These are phyloP conservation scores for Baorangia bicolor DNA, from an alignment of 768 basidiomycete genomes.

Conservation along the genomic window DNA sequence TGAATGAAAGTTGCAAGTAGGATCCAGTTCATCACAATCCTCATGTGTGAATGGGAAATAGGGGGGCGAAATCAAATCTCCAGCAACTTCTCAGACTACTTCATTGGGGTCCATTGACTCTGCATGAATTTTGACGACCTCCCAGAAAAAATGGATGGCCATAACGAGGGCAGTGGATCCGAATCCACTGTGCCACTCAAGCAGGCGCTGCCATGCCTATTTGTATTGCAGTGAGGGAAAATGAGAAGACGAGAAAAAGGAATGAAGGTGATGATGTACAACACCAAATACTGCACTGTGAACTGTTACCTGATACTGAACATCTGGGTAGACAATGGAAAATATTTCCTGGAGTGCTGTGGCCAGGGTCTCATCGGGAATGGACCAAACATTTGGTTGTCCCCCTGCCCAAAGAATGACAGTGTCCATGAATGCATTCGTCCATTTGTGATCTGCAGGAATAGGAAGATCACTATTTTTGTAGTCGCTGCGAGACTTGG, in stretches of 20 bases:
- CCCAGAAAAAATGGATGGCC: conserved; percentile 1
- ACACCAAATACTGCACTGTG: background rate
- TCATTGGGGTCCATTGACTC: background rate
- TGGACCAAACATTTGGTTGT: background rate
- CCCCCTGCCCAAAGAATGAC: conserved; percentile 1
- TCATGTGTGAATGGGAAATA: background rate
- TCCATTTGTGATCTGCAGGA: background rate
- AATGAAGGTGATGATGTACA: background rate
- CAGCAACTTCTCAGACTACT: background rate
- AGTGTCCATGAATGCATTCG: background rate
- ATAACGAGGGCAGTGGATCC: background rate
- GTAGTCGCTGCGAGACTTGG: background rate
- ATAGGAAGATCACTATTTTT: background rate
- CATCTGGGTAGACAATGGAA: background rate
- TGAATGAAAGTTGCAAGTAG: conserved; percentile 1
- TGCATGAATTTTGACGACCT: background rate
- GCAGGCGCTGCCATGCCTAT: conserved; percentile 3
- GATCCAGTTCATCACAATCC: background rate
- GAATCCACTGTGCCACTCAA: conserved; percentile 3
- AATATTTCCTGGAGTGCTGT: conserved; percentile 2
- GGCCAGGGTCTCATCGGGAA: background rate
- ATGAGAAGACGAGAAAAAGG: background rate
- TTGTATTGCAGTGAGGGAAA: background rate
- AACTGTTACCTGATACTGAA: background rate
- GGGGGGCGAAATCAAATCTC: background rate